Evolutionary conservation across 2,329 filamentous ascomycete species (phyloP).

Genomic region (Aaosphaeria pasadenensis): DNA sequence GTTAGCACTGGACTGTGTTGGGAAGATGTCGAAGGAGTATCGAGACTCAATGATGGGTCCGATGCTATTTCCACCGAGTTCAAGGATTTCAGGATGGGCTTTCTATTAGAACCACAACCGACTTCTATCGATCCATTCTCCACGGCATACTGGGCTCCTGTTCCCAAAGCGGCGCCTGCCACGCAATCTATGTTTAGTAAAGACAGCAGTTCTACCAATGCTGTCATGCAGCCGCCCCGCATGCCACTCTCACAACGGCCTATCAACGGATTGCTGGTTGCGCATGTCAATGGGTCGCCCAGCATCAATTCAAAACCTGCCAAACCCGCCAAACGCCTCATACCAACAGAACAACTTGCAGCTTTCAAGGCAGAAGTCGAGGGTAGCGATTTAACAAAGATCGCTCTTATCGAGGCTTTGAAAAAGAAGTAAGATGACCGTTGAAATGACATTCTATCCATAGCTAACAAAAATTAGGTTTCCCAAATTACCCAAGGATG

Average conservation of each 20-base stretch:
- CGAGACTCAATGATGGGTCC: conserved; percentile 46
- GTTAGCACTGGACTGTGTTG: conserved; percentile 80
- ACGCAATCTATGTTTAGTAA: conserved; percentile 10
- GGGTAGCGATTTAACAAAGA: conserved; percentile 69
- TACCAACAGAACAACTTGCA: conserved; percentile 59
- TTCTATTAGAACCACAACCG: conserved; percentile 57
- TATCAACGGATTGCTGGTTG: conserved; percentile 32
- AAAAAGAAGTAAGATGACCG: conserved; percentile 57
- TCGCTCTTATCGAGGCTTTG: conserved; percentile 70
- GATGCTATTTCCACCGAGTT: conserved; percentile 49
- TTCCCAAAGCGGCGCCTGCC: conserved; percentile 14
- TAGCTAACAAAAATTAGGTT: conserved; percentile 49
- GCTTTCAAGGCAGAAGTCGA: conserved; percentile 70
- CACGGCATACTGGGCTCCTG: conserved; percentile 68
- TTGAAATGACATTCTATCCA: neutral
- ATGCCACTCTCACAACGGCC: conserved; percentile 41
- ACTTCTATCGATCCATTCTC: conserved; percentile 83
- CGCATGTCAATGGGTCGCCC: conserved; percentile 17
- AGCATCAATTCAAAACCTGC: conserved; percentile 26
- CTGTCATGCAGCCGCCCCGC: conserved; percentile 39
- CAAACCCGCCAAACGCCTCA: conserved; percentile 43
- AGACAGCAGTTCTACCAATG: conserved; percentile 9
- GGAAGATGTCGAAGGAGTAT: conserved; percentile 54
- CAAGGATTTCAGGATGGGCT: conserved; percentile 67
- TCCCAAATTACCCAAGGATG: conserved; percentile 65